These are phyloP conservation scores for Diaporthe nobilis DNA, from an alignment of 2,329 filamentous ascomycete species.

Conservation along the genomic window DNA sequence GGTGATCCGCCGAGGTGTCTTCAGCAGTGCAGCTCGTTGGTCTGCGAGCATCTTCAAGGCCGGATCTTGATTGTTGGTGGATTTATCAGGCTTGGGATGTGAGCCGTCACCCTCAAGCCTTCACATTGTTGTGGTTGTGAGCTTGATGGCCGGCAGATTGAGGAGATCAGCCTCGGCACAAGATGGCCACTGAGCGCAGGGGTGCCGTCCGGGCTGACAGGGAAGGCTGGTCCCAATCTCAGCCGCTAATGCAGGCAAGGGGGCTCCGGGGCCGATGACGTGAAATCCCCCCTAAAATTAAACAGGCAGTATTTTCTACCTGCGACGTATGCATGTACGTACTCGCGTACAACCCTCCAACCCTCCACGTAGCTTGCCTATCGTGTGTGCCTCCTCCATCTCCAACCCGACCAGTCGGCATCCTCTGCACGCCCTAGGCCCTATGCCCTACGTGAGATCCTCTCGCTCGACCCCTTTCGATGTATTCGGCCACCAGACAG, in stretches of 20 bases:
- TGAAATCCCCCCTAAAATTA: conserved; percentile 37
- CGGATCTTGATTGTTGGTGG: neutral
- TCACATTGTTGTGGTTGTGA: neutral
- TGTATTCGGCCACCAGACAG: conserved; percentile 33
- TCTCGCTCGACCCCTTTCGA: conserved; percentile 18
- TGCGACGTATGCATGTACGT: conserved; percentile 30
- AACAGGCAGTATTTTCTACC: conserved; percentile 31
- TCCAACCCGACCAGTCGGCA: neutral
- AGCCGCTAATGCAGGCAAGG: conserved; percentile 36
- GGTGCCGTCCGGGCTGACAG: conserved; percentile 22
- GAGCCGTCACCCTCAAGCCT: neutral
- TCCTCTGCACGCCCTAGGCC: conserved; percentile 3
- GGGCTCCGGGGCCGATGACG: conserved; percentile 28
- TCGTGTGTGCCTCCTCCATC: neutral
- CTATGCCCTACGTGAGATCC: conserved; percentile 16
- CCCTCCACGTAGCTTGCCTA: conserved; percentile 12
- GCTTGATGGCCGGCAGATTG: conserved; percentile 10
- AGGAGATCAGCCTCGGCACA: conserved; percentile 33
- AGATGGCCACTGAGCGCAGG: conserved; percentile 7
- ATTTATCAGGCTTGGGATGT: neutral
- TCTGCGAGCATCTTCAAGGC: conserved; percentile 5
- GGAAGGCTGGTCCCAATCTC: conserved; percentile 16
- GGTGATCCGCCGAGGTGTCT: neutral
- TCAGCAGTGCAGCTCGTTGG: conserved; percentile 6
- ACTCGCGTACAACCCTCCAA: neutral